phyloP scores from a whole-genome alignment of 805 yeast species.

The Saccharomycopsis fodiens region DNA sequence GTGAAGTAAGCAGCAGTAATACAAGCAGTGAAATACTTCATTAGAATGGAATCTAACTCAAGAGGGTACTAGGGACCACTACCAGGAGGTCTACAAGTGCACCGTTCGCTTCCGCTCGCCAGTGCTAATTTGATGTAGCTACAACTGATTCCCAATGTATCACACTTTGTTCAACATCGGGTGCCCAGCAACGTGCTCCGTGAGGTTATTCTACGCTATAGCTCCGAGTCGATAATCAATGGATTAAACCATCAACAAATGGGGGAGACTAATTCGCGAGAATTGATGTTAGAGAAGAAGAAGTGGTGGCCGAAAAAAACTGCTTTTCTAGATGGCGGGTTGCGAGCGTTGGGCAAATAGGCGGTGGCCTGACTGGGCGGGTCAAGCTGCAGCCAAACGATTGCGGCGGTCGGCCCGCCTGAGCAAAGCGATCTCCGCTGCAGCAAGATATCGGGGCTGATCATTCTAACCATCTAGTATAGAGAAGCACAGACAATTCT shows the following conservation, averaged over 20 bases:
- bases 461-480: neutral
- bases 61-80: no score
- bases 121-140: no score
- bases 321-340: neutral
- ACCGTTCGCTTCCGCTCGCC: no score
- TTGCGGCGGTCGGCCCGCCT: no score
- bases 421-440: neutral
- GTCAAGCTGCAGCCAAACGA: no score
- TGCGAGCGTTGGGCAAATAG: neutral
- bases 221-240: constrained; percentile 6
- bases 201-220: constrained; percentile 15
- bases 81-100: no score
- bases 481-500: no score
- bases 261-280: neutral
- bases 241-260: neutral
- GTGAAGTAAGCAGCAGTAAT: no score
- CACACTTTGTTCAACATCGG: constrained; percentile 30
- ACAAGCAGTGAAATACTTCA: no score
- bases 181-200: constrained; percentile 36
- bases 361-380: no score
- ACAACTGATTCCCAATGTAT: constrained; percentile 36
- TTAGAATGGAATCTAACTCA: no score
- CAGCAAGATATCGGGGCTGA: neutral
- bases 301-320: neutral
- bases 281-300: neutral